Percentiles rank a stretch among this genome's conserved stretches.
Evolutionary conservation across 768 basidiomycete genomes (phyloP).

Genomic region (Thelephora ganbajun): DNA sequence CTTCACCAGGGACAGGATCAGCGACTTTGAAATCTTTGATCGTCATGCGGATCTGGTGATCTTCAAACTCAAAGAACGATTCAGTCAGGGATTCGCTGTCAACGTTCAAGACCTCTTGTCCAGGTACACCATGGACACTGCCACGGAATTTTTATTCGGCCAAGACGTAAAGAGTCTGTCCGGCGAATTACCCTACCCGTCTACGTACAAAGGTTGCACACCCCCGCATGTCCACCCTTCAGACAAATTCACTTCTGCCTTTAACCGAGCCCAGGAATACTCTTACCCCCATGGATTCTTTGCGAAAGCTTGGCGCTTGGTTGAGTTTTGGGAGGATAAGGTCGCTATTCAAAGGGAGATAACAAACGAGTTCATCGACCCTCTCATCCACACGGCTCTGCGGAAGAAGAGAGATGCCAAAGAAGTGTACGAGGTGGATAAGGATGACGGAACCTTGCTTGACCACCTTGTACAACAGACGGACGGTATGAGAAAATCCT

Average conservation of each 20-base stretch:
- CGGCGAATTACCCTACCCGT: slow-evolving; percentile 23
- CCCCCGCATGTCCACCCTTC: slow-evolving; percentile 17
- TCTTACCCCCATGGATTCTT: slow-evolving; percentile 19
- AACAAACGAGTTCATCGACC: slow-evolving; percentile 32
- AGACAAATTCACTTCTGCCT: slow-evolving; percentile 25
- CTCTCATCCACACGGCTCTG: slow-evolving; percentile 30
- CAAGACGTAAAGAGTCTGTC: slow-evolving; percentile 23
- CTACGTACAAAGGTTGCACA: slow-evolving; percentile 9
- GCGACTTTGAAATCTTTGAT: slow-evolving; percentile 48
- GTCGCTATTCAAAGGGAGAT: slow-evolving; percentile 23
- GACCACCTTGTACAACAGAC: slow-evolving; percentile 25
- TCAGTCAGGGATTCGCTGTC: slow-evolving; percentile 15
- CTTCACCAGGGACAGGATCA: slow-evolving; percentile 45
- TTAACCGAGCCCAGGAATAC: slow-evolving; percentile 21
- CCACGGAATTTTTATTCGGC: slow-evolving; percentile 28
- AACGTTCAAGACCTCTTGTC: slow-evolving; percentile 10
- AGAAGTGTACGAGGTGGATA: slow-evolving; percentile 8
- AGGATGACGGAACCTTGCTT: slow-evolving; percentile 21
- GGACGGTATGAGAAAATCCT: slow-evolving; percentile 21
- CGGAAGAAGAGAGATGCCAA: slow-evolving; percentile 18
- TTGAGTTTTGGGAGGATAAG: slow-evolving; percentile 28
- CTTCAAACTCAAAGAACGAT: slow-evolving; percentile 13
- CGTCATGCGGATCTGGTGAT: slow-evolving; percentile 34
- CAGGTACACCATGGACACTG: not conserved
- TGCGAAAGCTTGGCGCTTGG: slow-evolving; percentile 30